phyloP scores from a whole-genome alignment of 805 yeast genomes.

The Zygoascus flipseniorum region DNA sequence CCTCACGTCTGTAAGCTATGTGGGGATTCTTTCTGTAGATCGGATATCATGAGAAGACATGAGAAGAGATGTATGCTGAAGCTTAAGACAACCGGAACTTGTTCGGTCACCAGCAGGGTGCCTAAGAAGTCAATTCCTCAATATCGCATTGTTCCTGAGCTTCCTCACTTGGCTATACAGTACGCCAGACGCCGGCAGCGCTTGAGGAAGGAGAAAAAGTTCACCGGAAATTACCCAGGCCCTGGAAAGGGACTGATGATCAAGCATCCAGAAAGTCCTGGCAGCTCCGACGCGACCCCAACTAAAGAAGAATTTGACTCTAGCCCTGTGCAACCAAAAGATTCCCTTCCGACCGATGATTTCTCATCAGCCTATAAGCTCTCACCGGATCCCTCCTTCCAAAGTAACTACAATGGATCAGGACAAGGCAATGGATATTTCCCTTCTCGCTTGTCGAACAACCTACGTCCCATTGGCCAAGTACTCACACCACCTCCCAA shows the following conservation, averaged over 20 bases:
- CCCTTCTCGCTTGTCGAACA: not conserved
- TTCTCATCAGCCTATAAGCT: not conserved
- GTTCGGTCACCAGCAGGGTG: slow-evolving; percentile 1
- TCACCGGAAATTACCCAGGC: not conserved
- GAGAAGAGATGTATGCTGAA: slow-evolving; percentile 13
- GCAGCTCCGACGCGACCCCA: not conserved
- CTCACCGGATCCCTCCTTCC: not conserved
- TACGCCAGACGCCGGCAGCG: not conserved
- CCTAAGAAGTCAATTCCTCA: slow-evolving; percentile 3
- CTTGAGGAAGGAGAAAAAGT: not conserved
- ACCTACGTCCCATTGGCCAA: not conserved
- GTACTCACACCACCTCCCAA: not conserved
- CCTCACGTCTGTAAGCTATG: slow-evolving; percentile 75
- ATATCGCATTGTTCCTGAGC: not conserved
- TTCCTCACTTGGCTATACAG: not conserved
- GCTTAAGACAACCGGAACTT: slow-evolving; percentile 7
- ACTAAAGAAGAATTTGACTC: not conserved
- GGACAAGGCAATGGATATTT: not conserved
- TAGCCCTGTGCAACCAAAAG: not conserved
- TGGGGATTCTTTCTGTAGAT: slow-evolving; percentile 23
- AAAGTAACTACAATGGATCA: not conserved
- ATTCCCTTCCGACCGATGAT: not conserved
- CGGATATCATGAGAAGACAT: slow-evolving; percentile 19
- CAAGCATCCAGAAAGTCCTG: not conserved
- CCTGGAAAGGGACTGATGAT: not conserved